Evolutionary conservation across 2,329 filamentous ascomycete species (phyloP).

Genomic region (Diaporthe sp.): DNA sequence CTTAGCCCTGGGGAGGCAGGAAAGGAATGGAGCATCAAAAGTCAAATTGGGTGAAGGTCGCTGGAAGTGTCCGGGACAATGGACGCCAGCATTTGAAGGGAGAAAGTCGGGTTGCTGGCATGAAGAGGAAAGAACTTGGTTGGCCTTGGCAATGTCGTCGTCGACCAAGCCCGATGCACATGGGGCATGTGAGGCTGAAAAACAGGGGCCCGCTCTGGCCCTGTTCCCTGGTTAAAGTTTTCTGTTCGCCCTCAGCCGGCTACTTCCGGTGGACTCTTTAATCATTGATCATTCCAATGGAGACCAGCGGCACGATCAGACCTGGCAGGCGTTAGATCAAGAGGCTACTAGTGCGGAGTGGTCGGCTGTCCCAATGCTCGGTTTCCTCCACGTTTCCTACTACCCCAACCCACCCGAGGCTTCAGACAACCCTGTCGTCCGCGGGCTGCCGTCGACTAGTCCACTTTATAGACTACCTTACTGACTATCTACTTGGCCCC

Average conservation of each 20-base stretch:
- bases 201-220: slow-evolving; percentile 6
- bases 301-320: neutral
- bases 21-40: neutral
- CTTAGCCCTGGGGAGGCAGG: neutral
- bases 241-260: neutral
- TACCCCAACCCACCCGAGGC: slow-evolving; percentile 31
- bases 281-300: neutral
- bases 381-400: neutral
- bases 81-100: neutral
- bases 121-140: neutral
- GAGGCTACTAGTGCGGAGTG: slow-evolving; percentile 13
- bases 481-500: slow-evolving; percentile 1
- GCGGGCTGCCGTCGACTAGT: slow-evolving; percentile 2
- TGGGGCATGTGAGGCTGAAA: slow-evolving; percentile 21
- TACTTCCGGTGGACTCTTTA: neutral
- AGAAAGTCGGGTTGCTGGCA: neutral
- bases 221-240: neutral
- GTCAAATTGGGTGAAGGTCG: neutral
- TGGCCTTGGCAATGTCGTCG: slow-evolving; percentile 19
- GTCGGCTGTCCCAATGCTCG: slow-evolving; percentile 7
- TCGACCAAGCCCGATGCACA: slow-evolving; percentile 1
- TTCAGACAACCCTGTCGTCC: neutral
- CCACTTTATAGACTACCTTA: slow-evolving; percentile 23
- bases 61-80: neutral
- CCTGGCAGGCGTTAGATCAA: neutral